phyloP scores from a whole-genome alignment of 805 yeast genomes.

The Candida loeiensis region DNA sequence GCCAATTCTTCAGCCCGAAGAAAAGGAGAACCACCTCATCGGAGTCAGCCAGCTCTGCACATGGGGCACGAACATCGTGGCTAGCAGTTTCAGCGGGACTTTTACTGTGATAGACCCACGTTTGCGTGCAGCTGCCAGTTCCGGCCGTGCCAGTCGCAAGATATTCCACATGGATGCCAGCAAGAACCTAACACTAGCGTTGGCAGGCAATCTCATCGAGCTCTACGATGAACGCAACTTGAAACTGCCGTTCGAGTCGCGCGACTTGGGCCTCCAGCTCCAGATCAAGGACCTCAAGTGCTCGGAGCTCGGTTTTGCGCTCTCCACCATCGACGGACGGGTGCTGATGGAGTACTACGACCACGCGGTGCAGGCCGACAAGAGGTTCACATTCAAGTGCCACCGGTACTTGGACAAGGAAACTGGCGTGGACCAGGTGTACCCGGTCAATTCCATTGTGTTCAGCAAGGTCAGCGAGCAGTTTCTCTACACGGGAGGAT shows the following conservation, averaged over 20 bases:
- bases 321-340: slow-evolving; percentile 77
- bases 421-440: slow-evolving; percentile 47
- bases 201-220: slow-evolving; percentile 50
- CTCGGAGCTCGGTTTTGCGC: slow-evolving; percentile 53
- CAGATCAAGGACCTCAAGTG: slow-evolving; percentile 57
- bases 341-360: slow-evolving; percentile 70
- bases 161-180: slow-evolving; percentile 61
- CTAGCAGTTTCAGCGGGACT: slow-evolving; percentile 63
- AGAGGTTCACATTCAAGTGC: slow-evolving; percentile 76
- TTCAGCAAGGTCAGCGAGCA: slow-evolving; percentile 37
- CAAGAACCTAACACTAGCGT: slow-evolving; percentile 47
- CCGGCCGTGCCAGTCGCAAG: slow-evolving; percentile 38
- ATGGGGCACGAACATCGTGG: slow-evolving; percentile 21
- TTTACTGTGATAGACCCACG: slow-evolving; percentile 46
- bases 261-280: slow-evolving; percentile 64
- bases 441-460: slow-evolving; percentile 48
- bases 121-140: background rate
- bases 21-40: slow-evolving; percentile 5
- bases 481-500: slow-evolving; percentile 47
- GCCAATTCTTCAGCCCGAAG: background rate
- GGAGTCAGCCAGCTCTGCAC: slow-evolving; percentile 18
- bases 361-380: slow-evolving; percentile 37
- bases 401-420: slow-evolving; percentile 49
- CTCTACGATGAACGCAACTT: slow-evolving; percentile 55
- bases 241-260: slow-evolving; percentile 41